Base-by-base conservation (phyloP, 2,329 filamentous ascomycete genomes). In the Trichoderma sp. region DNA sequence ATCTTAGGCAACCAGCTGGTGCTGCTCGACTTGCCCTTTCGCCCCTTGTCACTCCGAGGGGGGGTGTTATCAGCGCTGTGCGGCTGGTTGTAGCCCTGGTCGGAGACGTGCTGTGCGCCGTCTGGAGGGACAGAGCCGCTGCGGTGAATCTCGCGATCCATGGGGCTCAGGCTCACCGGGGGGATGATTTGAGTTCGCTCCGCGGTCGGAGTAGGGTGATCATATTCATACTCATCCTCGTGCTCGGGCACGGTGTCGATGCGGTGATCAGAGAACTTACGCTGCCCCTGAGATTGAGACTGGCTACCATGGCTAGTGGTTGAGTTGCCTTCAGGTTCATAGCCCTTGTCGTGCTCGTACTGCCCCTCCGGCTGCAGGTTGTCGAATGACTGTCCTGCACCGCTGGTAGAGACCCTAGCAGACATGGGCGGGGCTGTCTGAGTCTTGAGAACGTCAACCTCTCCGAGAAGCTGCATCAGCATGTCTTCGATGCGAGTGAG, bases 1-100 rank as follows among this genome's bases (percentile, higher is more conserved):
- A 97, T 94, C 82, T 97, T 97, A 28, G 94, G 94, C 71, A 97
- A 91, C 84, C 88, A 89, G 0, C 92, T 93, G 0, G 93, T 96
- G 69, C 89, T 89, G 76, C 87, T 91, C 1, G 93, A 95, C 78
- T 97, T 97, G 82, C 96, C 92, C 82, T 97, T 97, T 79, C 91
- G 92, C 71, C 88, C 87, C 80, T 92, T 93, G 6, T 93, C 90
- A 1, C 87, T 89, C 51, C 77, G 77, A 13, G 93, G 92, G 13
- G 93, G 92, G 0, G 93, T 97, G 71, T 94, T 92, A 71, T 96
- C 94, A 68, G 89, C 90, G 81, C 92, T 94, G 68, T 86, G 79
- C 6, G 79, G 75, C 59, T 77, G 76, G 24, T 76, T 75, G 16
- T 74, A 70, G n/a, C 84, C 81, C 49, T 77, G 80, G 3, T 77